Conservation (phyloP, 2,329 filamentous ascomycete genomes). For the Hypoxylon sp. region DNA sequence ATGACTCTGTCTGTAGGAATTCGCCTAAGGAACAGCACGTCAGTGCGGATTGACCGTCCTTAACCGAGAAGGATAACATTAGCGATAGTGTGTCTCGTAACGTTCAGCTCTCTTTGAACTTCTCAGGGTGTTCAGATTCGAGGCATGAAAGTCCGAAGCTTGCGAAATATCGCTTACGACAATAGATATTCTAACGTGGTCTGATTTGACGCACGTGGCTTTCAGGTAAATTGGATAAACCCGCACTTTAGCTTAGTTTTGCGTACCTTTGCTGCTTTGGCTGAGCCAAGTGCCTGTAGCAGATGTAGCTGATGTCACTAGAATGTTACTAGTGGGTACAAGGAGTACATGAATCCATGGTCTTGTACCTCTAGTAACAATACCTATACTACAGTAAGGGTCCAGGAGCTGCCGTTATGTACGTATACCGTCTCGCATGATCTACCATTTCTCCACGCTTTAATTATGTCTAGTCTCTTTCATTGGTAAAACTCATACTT, state of each 20-base stretch:
- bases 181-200: constrained; percentile 19
- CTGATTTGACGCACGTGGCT: constrained; percentile 38
- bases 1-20: constrained; percentile 18
- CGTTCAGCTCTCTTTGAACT: constrained; percentile 16
- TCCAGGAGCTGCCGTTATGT: neutral
- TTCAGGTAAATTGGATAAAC: constrained; percentile 13
- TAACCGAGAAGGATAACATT: constrained; percentile 32
- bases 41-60: constrained; percentile 26
- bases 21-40: constrained; percentile 17
- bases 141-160: constrained; percentile 20
- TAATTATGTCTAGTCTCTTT: neutral
- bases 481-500: neutral
- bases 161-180: constrained; percentile 29
- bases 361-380: neutral
- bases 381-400: neutral
- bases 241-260: constrained; percentile 9
- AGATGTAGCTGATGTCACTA: neutral
- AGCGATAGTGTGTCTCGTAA: constrained; percentile 15
- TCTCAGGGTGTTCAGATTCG: constrained; percentile 6
- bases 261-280: neutral
- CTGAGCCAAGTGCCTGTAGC: no score
- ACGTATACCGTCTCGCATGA: constrained; percentile 3
- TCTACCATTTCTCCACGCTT: neutral
- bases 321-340: constrained; percentile 9
- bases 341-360: neutral